phyloP scores from a whole-genome alignment of 192 early-diverging fungal species.

The Lobosporangium transversale region DNA sequence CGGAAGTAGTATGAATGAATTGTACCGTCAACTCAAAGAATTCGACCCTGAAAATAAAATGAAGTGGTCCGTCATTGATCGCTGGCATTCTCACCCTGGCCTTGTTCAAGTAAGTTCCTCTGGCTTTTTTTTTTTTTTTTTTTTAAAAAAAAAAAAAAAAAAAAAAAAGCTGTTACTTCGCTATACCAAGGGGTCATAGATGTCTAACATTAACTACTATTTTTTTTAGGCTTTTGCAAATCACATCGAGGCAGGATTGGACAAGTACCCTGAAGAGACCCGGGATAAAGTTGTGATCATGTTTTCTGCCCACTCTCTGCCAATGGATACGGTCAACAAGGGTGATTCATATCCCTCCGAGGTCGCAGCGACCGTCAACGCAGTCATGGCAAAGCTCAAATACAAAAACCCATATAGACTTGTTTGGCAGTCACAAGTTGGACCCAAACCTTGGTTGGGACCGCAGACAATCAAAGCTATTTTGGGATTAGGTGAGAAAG shows the following conservation, averaged over 20 bases:
- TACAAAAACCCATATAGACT: constrained; percentile 85
- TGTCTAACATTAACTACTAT: no score
- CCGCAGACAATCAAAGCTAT: constrained; percentile 89
- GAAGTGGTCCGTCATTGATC: constrained; percentile 95
- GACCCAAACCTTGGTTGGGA: constrained; percentile 91
- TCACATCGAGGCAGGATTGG: constrained; percentile 77
- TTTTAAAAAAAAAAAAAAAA: no score
- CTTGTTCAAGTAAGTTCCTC: constrained; percentile 78
- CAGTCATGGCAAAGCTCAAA: constrained; percentile 80
- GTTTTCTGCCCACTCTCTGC: constrained; percentile 97
- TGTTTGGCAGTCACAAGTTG: constrained; percentile 96
- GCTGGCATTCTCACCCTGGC: constrained; percentile 90
- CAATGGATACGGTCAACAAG: constrained; percentile 90
- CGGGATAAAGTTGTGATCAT: constrained; percentile 82
- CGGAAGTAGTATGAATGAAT: constrained; percentile 91
- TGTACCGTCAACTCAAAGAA: constrained; percentile 70
- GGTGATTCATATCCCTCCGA: constrained; percentile 92
- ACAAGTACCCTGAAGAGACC: constrained; percentile 69
- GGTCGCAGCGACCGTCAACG: constrained; percentile 84
- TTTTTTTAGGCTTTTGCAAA: constrained; percentile 81
- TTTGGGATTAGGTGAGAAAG: constrained; percentile 76
- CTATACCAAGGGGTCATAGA: no score
- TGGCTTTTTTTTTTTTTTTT: no score
- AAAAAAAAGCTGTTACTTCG: no score
- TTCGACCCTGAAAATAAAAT: constrained; percentile 73